Conservation (phyloP, 352 stramenopile genomes). For the Phytophthora sp. region DNA sequence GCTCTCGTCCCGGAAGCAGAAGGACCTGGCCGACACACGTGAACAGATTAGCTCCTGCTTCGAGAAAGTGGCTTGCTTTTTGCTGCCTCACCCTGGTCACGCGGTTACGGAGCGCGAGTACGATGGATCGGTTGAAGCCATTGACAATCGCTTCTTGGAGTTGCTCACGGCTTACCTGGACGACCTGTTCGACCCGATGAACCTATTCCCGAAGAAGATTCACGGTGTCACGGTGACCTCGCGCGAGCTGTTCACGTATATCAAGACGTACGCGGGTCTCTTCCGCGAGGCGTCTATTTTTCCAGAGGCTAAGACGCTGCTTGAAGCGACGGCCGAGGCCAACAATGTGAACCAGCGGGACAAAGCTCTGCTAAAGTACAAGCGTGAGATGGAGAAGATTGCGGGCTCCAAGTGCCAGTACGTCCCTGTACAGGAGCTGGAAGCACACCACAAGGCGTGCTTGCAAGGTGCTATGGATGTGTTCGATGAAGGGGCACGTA, state of each 20-base stretch:
- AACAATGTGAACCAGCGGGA: constrained; percentile 97
- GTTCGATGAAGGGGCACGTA: constrained; percentile 96
- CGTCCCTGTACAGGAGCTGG: constrained; percentile 89
- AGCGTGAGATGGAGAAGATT: constrained; percentile 94
- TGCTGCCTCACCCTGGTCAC: constrained; percentile 97
- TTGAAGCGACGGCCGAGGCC: constrained; percentile 96
- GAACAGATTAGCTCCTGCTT: constrained; percentile 98
- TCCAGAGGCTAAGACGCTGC: constrained; percentile 96
- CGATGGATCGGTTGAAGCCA: constrained; percentile 93
- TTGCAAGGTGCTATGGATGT: constrained; percentile 81
- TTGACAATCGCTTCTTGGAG: constrained; percentile 94
- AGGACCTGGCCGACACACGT: constrained; percentile 93
- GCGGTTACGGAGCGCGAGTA: constrained; percentile 98
- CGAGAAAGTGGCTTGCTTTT: constrained; percentile 94
- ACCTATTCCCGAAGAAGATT: constrained; percentile 95
- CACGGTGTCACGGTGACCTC: constrained; percentile 93
- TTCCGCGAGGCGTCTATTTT: constrained; percentile 97
- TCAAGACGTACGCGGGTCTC: constrained; percentile 96
- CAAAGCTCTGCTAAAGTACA: constrained; percentile 91
- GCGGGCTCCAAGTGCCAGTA: constrained; percentile 88
- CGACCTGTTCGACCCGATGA: constrained; percentile 91
- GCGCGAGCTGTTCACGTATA: constrained; percentile 95
- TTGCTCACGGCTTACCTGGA: constrained; percentile 96
- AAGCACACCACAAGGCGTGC: constrained; percentile 88
- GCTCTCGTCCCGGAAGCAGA: constrained; percentile 92